A percentile compares a stretch with the other conserved stretches of the same genome.
These are phyloP conservation scores for Alternaria brassicicola DNA, from an alignment of 2,329 filamentous ascomycete genomes.

Conservation along the genomic window DNA sequence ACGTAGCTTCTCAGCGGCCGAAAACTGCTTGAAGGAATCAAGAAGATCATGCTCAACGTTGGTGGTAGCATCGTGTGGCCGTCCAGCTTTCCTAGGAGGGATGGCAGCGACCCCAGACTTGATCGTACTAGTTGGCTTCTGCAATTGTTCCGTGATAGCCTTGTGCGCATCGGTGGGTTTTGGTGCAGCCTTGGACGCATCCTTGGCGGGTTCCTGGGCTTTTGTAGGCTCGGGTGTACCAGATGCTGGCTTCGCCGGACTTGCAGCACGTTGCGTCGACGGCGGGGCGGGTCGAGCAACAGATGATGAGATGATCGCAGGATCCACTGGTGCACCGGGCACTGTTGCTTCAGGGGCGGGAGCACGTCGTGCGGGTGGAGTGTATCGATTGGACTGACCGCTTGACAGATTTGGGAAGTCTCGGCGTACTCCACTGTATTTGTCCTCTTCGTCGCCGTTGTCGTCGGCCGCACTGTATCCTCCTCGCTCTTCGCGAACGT, in stretches of 20 bases:
- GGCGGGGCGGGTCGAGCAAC: conserved; percentile 60
- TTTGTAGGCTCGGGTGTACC: conserved; percentile 23
- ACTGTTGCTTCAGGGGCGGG: conserved; percentile 76
- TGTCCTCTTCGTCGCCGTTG: conserved; percentile 86
- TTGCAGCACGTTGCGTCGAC: conserved; percentile 28
- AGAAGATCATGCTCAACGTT: conserved; percentile 67
- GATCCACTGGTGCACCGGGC: conserved; percentile 78
- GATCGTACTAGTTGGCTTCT: conserved; percentile 38
- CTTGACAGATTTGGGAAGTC: conserved; percentile 69
- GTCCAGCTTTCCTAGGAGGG: conserved; percentile 46
- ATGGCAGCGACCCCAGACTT: conserved; percentile 37
- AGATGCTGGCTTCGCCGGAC: conserved; percentile 30
- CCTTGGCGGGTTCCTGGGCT: conserved; percentile 4
- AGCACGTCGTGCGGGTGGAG: conserved; percentile 84
- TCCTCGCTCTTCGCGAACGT: conserved; percentile 88
- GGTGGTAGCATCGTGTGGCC: conserved; percentile 60
- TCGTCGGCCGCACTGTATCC: conserved; percentile 68
- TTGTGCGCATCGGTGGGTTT: conserved; percentile 30
- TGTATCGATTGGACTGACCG: conserved; percentile 75
- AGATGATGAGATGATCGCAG: conserved; percentile 89
- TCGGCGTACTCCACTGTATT: conserved; percentile 93
- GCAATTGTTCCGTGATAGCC: conserved; percentile 28
- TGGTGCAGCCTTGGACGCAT: conserved; percentile 21
- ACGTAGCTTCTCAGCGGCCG: conserved; percentile 65
- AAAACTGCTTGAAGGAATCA: conserved; percentile 69